Evolutionary conservation across 495 filamentous ascomycete genomes (phyloP), one percentile per base, ranked within the genome.

Genomic region (Penicillium taxi): DNA sequence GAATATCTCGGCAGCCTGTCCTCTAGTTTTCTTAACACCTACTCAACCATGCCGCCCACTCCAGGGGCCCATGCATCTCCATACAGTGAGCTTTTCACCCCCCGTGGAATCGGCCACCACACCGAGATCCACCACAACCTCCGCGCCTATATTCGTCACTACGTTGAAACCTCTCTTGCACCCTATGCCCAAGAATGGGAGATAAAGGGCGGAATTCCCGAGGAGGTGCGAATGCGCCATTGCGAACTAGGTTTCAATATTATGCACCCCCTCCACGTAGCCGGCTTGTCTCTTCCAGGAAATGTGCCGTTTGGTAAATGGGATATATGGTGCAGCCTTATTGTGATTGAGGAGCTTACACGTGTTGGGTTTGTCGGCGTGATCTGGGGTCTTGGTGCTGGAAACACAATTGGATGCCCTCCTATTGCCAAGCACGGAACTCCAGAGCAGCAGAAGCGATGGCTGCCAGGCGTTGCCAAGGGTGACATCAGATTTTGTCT

Each of bases 371-470:
- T 53, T 42, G 62, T 63, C 2, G 68, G 68, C 25, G 62, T 67
- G 5, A 43, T 61, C 13, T 72, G 67, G 67, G 66, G 65, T 1
- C 52, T 76, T 22, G 68, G 67, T n/a, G 71, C 65, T 23, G 72
- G 62, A 0, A 74, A 69, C 53, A 52, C 46, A 4, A 75, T 77
- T 42, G 72, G 72, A 12, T 67, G 66, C 48, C 73, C 73, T n/a
- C 69, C 70, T 9, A 50, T 75, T 47, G 67, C 69, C 16, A 58
- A 64, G 32, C 73, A 72, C 44, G 72, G 72, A 11, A 74, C 63
- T 15, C 42, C 49, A 8, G 57, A 64, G 48, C 71, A 74, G 50
- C 66, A 70, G 44, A 46, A 40, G 6, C 51, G 55, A 20, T 76
- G 66, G 62, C 52, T 76, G 16, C 72, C 72, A 7, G 58, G 53